Evolutionary conservation across 2,329 filamentous ascomycete species (phyloP).

Genomic region (Rhynchosporium agropyri): DNA sequence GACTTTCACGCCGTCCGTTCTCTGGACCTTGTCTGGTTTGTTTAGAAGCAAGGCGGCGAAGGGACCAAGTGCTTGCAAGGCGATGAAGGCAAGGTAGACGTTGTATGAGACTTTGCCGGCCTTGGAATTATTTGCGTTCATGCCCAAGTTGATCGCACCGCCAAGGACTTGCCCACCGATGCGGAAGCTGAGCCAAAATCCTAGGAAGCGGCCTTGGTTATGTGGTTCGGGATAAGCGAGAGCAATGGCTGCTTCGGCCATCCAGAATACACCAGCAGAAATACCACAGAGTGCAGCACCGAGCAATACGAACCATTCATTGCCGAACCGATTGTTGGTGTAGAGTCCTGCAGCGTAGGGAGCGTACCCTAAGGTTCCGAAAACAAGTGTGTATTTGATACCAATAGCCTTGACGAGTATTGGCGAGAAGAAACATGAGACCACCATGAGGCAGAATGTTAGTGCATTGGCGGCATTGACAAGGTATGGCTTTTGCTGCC

Average conservation of each 20-base stretch:
- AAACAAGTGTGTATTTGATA: slow-evolving; percentile 70
- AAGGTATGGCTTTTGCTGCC: slow-evolving; percentile 63
- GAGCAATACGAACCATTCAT: slow-evolving; percentile 68
- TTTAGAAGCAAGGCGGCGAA: slow-evolving; percentile 67
- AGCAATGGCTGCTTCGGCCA: slow-evolving; percentile 73
- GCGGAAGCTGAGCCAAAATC: slow-evolving; percentile 65
- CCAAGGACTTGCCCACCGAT: slow-evolving; percentile 70
- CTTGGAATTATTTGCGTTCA: slow-evolving; percentile 60
- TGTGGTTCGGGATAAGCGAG: slow-evolving; percentile 72
- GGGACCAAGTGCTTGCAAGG: slow-evolving; percentile 65
- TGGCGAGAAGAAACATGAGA: slow-evolving; percentile 68
- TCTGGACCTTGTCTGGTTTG: slow-evolving; percentile 61
- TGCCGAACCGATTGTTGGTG: slow-evolving; percentile 70
- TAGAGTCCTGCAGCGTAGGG: slow-evolving; percentile 73
- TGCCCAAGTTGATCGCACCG: slow-evolving; percentile 69
- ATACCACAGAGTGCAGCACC: slow-evolving; percentile 44
- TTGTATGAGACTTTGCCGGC: slow-evolving; percentile 69
- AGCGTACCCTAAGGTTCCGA: slow-evolving; percentile 72
- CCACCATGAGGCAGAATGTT: slow-evolving; percentile 73
- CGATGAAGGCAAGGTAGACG: slow-evolving; percentile 72
- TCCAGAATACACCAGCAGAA: slow-evolving; percentile 72
- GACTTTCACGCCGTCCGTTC: slow-evolving; percentile 66
- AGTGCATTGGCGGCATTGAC: slow-evolving; percentile 70
- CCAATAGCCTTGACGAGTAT: slow-evolving; percentile 67
- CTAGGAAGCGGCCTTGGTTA: slow-evolving; percentile 65